These are phyloP conservation scores for Saturnispora dispora DNA, from an alignment of 805 yeast species.

Conservation along the genomic window DNA sequence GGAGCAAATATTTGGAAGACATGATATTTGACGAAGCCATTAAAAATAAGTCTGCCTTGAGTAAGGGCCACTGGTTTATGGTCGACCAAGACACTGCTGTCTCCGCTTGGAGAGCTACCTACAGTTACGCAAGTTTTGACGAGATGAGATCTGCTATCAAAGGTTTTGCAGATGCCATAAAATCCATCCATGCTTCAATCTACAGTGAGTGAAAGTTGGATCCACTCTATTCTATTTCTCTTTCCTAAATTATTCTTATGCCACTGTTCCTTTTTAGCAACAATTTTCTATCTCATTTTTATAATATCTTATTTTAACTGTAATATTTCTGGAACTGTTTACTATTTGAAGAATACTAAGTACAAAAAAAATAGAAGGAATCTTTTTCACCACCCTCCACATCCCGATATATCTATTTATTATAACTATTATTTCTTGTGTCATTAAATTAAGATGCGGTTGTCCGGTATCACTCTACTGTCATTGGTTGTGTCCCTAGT, in stretches of 20 bases:
- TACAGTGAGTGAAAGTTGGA: slow-evolving; percentile 3
- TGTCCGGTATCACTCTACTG: not conserved
- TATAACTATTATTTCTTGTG: not conserved
- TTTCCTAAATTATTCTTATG: not conserved
- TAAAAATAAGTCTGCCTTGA: slow-evolving; percentile 22
- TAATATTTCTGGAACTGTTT: no score
- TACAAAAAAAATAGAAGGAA: not conserved
- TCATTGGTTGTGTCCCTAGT: not conserved
- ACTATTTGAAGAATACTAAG: not conserved
- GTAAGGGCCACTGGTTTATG: slow-evolving; percentile 30
- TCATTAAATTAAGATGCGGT: not conserved
- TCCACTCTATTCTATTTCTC: not conserved
- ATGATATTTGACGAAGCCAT: slow-evolving; percentile 18
- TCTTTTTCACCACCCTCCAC: not conserved
- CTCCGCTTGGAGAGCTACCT: slow-evolving; percentile 28
- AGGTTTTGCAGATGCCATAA: slow-evolving; percentile 22
- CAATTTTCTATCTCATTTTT: not conserved
- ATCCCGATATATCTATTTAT: not conserved
- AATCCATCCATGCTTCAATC: slow-evolving; percentile 11
- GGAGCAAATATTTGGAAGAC: slow-evolving; percentile 27
- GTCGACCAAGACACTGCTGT: slow-evolving; percentile 15
- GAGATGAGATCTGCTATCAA: slow-evolving; percentile 20
- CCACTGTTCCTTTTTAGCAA: not conserved
- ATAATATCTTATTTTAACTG: not conserved
- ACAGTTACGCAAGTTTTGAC: slow-evolving; percentile 22